Evolutionary conservation across 2,329 filamentous ascomycete species (phyloP).

Genomic region (Colletotrichum orbiculare): DNA sequence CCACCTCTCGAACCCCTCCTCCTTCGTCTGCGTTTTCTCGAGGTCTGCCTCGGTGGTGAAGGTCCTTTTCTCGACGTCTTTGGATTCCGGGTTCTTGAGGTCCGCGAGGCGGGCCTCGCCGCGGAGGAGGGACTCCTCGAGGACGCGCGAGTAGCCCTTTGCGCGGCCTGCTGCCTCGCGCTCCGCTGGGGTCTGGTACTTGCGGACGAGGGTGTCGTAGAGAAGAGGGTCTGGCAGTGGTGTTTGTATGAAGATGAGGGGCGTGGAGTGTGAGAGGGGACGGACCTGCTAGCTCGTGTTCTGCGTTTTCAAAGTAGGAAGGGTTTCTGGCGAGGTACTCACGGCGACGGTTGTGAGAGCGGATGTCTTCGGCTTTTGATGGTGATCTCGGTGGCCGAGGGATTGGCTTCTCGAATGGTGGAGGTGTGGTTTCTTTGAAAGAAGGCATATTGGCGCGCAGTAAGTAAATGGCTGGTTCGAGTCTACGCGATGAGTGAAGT

Average conservation of each 20-base stretch:
- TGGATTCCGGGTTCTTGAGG: conserved; percentile 36
- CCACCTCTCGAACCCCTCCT: conserved; percentile 78
- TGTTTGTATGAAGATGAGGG: background rate
- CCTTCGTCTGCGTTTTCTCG: conserved; percentile 65
- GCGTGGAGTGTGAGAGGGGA: conserved; percentile 14
- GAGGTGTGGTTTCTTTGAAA: background rate
- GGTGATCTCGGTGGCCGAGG: conserved; percentile 58
- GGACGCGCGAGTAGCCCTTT: conserved; percentile 82
- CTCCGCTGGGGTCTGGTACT: conserved; percentile 79
- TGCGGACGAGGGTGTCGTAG: conserved; percentile 83
- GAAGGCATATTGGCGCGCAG: conserved; percentile 9
- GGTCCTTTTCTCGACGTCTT: background rate
- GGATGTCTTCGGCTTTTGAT: conserved; percentile 58
- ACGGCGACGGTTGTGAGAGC: conserved; percentile 79
- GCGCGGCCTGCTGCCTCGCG: conserved; percentile 77
- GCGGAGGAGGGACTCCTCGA: conserved; percentile 81
- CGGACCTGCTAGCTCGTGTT: conserved; percentile 67
- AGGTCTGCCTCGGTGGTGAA: conserved; percentile 25
- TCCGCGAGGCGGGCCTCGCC: conserved; percentile 80
- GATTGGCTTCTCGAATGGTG: conserved; percentile 48
- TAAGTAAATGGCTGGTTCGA: too few species aligned
- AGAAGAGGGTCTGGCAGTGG: conserved; percentile 73
- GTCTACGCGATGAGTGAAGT: background rate
- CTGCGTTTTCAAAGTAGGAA: conserved; percentile 72
- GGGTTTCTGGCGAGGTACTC: conserved; percentile 80